Evolutionary conservation across 2,329 filamentous ascomycete genomes (phyloP), one percentile per base, ranked within the genome.

Genomic region (Verticillium longisporum): DNA sequence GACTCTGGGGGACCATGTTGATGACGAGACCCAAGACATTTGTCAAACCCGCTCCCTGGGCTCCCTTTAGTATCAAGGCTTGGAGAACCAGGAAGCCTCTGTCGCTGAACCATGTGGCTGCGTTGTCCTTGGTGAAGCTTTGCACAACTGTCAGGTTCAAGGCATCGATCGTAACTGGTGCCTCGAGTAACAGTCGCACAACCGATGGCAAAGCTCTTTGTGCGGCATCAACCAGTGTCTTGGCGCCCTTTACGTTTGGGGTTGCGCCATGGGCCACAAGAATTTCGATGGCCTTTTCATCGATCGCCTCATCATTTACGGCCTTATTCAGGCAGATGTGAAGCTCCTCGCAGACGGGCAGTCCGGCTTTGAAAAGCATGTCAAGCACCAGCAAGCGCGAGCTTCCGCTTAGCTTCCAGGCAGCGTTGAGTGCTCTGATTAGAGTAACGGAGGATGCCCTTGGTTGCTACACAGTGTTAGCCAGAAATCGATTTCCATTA

Each of bases 361-460:
- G 72, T 0, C 81, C 82, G 1, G 81, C 83, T 26, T 77, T 74
- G 61, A 86, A 79, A 4, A 86, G 72, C 74, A 80, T 80, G 14
- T 74, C 68, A 33, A 83, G 72, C 14, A 85, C 73, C 6, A 75
- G 74, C 61, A 79, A 78, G 26, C 83, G 75, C 7, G 74, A 78
- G 18, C 81, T 80, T 26, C 74, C 74, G 55, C 74, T 77, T 11
- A 86, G 71, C 53, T 77, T 78, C 79, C 81, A 83, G 62, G 77
- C 80, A 0, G 82, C 79, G 65, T 84, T 80, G n/a, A 86, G 72
- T 0, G 82, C 78, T 9, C 77, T 74, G 3, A 77, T 73, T 57
- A 86, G 69, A 0, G 82, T 84, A 2, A 74, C 71, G 3, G 75
- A 74, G 0, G 78, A 80, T 0, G 80, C 79, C 62, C 72, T 78